phyloP scores from a whole-genome alignment of 2,329 filamentous ascomycete genomes.

The Trichoderma afroharzianum region DNA sequence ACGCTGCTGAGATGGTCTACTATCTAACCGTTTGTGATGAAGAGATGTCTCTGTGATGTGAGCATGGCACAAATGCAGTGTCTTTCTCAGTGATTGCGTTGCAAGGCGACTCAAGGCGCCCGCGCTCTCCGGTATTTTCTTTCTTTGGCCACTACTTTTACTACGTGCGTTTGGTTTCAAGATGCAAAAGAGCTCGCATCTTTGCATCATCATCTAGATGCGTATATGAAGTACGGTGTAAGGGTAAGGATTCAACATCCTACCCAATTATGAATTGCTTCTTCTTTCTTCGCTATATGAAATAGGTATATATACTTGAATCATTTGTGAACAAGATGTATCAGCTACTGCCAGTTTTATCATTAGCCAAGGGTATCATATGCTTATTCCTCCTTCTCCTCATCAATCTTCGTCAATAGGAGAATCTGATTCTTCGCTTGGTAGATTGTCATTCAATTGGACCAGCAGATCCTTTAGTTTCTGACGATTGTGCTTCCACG shows the following conservation, averaged over 20 bases:
- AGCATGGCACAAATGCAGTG: neutral
- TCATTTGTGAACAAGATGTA: neutral
- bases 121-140: neutral
- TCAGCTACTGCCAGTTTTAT: neutral
- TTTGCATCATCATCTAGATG: neutral
- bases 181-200: neutral
- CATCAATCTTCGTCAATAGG: neutral
- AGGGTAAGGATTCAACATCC: neutral
- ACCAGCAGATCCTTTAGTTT: slow-evolving; percentile 43
- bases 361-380: neutral
- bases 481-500: slow-evolving; percentile 42
- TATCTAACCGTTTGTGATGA: slow-evolving; percentile 16
- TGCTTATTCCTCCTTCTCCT: too few species aligned
- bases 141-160: neutral
- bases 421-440: slow-evolving; percentile 35
- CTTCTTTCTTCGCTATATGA: neutral
- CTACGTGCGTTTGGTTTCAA: neutral
- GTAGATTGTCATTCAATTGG: slow-evolving; percentile 45
- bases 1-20: slow-evolving; percentile 43
- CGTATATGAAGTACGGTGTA: neutral
- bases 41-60: neutral
- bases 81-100: neutral
- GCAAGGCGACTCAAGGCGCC: too few species aligned
- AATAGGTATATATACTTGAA: neutral
- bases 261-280: neutral